Evolutionary conservation across 305 asterid species (phyloP).

Genomic region (Rubia tinctorum): DNA sequence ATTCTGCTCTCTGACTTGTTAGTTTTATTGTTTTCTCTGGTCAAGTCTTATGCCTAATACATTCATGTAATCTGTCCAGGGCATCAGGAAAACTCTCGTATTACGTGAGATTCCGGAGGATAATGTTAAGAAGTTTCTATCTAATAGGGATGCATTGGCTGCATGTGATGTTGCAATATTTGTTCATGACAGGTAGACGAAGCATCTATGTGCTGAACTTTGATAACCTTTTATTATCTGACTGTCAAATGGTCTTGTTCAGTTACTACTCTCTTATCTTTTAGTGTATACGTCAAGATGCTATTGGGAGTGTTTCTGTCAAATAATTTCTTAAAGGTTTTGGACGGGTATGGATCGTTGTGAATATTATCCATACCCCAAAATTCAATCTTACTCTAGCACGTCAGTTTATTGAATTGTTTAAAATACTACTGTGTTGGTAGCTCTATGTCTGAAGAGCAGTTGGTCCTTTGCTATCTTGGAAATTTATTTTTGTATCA

Average conservation of each 20-base stretch:
- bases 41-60: background rate
- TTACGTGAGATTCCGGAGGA: conserved; percentile 88
- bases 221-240: background rate
- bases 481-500: background rate
- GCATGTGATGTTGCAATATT: conserved; percentile 87
- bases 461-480: background rate
- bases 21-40: background rate
- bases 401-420: background rate
- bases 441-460: background rate
- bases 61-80: conserved; percentile 37
- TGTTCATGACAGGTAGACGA: conserved; percentile 87
- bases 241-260: background rate
- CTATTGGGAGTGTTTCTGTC: background rate
- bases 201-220: background rate
- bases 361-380: background rate
- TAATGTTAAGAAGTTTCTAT: conserved; percentile 64
- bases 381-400: background rate
- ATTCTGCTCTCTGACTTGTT: background rate
- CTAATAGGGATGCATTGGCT: conserved; percentile 76
- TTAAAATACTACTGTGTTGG: background rate
- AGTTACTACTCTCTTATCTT: background rate
- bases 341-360: background rate
- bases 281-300: background rate
- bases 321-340: background rate
- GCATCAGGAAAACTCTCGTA: conserved; percentile 68